Base-by-base conservation (phyloP, 352 stramenopile genomes). In the Phytophthora fragariaefolia region DNA sequence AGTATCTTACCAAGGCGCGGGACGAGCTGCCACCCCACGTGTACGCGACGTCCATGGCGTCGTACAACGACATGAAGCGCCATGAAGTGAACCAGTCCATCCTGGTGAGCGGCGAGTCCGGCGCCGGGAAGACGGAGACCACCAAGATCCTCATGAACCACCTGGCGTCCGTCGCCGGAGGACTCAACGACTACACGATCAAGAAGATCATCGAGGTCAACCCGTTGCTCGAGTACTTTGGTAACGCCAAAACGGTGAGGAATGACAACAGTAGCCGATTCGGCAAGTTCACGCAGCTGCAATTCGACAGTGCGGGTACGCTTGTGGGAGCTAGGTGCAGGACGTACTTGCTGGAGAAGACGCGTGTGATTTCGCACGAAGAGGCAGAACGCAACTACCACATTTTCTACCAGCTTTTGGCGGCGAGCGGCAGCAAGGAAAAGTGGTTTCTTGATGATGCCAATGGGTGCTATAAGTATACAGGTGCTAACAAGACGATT, bases 241-340 rank as follows among this genome's bases (percentile, higher is more conserved):
- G 87, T 26, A 95, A 95, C 73, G 96, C 97, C 64, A 97, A 98
- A 69, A 99, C 97, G 6, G 83, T 98, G 27, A 80, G 97, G 9
- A 99, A 99, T 75, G 93, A 99, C 77, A 99, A 99, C 77, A 98
- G 89, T 51, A 91, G 69, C 62, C 89, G 97, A 22, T 99, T 99
- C 73, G 97, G 97, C 34, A 99, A 99, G 74, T 99, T 98, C 66
- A 99, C 98, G 63, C 88, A 99, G 67, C 83, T 99, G 10, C 83
- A 97, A 63, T 99, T 99, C 66, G 85, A 93, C 51, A 65, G 60
- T 15, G 54, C 65, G 22, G 87, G 89, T 1, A 84, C 77, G 52
- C 65, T 96, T 0, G 79, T 93, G 3, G 90, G 91, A 36, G 89
- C 88, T 32, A 79, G 74, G 24, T 93, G 92, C 54, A 78, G 82